These are phyloP conservation scores for Aspergillus pseudotamarii DNA, from an alignment of 2,329 filamentous ascomycete genomes.

Conservation along the genomic window DNA sequence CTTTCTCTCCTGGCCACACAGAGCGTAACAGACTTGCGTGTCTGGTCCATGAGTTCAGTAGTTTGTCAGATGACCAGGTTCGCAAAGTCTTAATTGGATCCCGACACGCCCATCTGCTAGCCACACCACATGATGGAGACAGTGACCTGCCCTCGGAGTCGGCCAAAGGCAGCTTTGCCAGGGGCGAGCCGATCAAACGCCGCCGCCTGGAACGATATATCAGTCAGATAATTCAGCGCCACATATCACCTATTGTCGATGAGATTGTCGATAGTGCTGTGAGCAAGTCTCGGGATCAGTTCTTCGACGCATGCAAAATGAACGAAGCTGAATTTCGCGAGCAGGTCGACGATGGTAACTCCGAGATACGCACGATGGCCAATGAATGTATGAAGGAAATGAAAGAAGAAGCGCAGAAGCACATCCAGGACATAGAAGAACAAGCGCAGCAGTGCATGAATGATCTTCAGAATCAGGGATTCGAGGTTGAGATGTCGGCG, in stretches of 20 bases:
- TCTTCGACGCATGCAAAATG: slow-evolving; percentile 20
- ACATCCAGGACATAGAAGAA: slow-evolving; percentile 17
- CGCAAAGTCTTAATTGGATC: slow-evolving; percentile 19
- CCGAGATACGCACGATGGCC: slow-evolving; percentile 19
- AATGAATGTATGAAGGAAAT: slow-evolving; percentile 20
- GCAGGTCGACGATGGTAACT: slow-evolving; percentile 20
- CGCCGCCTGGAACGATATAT: slow-evolving; percentile 18
- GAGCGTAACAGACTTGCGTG: slow-evolving; percentile 13
- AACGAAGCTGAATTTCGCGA: slow-evolving; percentile 20
- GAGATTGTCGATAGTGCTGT: slow-evolving; percentile 18
- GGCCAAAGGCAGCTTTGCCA: slow-evolving; percentile 11
- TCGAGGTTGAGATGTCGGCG: slow-evolving; percentile 16
- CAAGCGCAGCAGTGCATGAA: slow-evolving; percentile 19
- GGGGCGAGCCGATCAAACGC: slow-evolving; percentile 14
- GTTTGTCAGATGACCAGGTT: slow-evolving; percentile 20
- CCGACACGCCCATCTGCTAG: slow-evolving; percentile 23
- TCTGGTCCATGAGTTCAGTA: slow-evolving; percentile 20
- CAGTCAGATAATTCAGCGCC: slow-evolving; percentile 14
- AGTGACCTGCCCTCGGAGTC: slow-evolving; percentile 11
- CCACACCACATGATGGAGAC: slow-evolving; percentile 15
- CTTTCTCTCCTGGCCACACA: slow-evolving; percentile 13
- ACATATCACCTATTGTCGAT: slow-evolving; percentile 17
- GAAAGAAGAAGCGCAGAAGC: slow-evolving; percentile 13
- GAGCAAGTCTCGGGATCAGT: slow-evolving; percentile 20
- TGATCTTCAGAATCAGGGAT: slow-evolving; percentile 15